Evolutionary conservation across 1,284 basidiomycete genomes (phyloP).

Genomic region (Boletus semigastroideus): DNA sequence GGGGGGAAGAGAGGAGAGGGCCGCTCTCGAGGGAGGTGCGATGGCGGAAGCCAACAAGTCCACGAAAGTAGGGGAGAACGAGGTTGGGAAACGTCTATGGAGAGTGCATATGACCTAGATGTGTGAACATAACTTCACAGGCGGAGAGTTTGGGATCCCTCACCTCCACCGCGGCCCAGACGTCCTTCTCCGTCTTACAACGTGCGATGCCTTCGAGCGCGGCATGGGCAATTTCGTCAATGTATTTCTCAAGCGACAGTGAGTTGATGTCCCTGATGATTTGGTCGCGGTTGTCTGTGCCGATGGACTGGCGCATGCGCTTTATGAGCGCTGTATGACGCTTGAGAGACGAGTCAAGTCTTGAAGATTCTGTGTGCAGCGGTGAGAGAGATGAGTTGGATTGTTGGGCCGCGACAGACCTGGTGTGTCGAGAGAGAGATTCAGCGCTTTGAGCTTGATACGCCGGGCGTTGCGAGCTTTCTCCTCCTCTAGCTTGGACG

Average conservation of each 20-base stretch:
- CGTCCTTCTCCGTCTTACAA: conserved; percentile 88
- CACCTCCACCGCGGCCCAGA: conserved; percentile 91
- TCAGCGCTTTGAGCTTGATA: conserved; percentile 54
- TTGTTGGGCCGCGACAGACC: conserved; percentile 38
- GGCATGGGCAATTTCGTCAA: conserved; percentile 91
- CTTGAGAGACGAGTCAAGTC: conserved; percentile 90
- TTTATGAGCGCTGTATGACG: conserved; percentile 93
- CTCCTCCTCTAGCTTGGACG: conserved; percentile 60
- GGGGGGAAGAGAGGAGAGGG: conserved; percentile 57
- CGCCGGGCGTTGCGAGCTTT: conserved; percentile 54
- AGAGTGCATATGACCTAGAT: conserved; percentile 82
- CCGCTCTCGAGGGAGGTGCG: conserved; percentile 57
- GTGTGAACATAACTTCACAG: neutral
- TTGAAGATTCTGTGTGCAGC: conserved; percentile 51
- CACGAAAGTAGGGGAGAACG: conserved; percentile 76
- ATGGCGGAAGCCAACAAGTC: conserved; percentile 67
- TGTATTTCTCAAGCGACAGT: conserved; percentile 91
- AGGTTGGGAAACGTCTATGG: conserved; percentile 82
- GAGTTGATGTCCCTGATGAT: conserved; percentile 90
- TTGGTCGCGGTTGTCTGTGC: conserved; percentile 76
- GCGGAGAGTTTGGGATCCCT: conserved; percentile 23
- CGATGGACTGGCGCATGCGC: conserved; percentile 79
- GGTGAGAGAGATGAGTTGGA: conserved; percentile 11
- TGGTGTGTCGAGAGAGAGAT: conserved; percentile 44
- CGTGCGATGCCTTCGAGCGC: conserved; percentile 81